Base-by-base conservation (phyloP, 306 rosid species). In the Fragaria ananassa region DNA sequence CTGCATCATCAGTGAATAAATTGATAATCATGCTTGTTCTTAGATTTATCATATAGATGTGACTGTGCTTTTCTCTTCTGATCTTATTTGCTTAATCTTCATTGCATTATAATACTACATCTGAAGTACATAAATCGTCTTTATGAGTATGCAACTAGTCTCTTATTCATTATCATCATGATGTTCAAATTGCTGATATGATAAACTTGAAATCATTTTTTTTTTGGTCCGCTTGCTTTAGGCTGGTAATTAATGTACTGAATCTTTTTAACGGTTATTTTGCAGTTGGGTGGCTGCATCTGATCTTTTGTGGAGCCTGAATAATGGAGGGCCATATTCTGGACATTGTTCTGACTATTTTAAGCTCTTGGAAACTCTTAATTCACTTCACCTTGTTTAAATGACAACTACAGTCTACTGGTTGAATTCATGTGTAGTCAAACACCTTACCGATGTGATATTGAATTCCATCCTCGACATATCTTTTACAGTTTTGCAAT, bases 251-350 rank as follows among this genome's bases (percentile, higher is more conserved):
- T 74, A 15, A 79, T 68, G 70, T 58, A 13, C 62, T 80, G 68
- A 70, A 47, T 60, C 69, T 41, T 31, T 76, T 60, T 31, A 14
- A 44, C 41, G 6, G 17, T 83, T 76, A 70, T 78, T 78, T 86
- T 79, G 86, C 91, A 93, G 97, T 81, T 90, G 89, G 96, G 97
- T 50, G 96, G 96, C 81, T 80, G 87, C 91, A 44, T 86, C 77
- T 91, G 81, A 88, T 75, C 60, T 15, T 8, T 4, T 37, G 4
- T 74, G 62, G 70, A 82, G 84, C 83, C 72, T 77, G 37, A 78
- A 72, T 79, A 66, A 70, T 37, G 66, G 42, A 72, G 74, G 77
- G 10, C 47, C 47, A 56, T 62, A 64, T 44, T 60, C 45, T 54
- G 50, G 58, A 41, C 11, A 51, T 29, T 68, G 37, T 34, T 58